phyloP scores from a whole-genome alignment of 768 basidiomycete species.

The Pulveroboletus sp. region DNA sequence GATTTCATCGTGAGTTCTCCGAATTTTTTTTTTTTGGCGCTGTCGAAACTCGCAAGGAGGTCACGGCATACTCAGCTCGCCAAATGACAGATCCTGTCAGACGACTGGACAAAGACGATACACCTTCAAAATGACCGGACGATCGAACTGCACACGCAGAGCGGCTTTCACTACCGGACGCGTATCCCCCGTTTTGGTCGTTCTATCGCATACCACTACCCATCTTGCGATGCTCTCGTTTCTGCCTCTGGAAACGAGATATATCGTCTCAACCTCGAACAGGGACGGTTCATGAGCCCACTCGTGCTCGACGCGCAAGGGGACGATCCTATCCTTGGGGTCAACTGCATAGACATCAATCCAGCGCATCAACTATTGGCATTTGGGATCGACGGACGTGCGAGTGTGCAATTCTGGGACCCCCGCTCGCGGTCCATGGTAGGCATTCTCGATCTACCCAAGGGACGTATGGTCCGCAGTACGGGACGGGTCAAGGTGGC shows the following conservation, averaged over 20 bases:
- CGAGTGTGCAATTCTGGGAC: constrained; percentile 95
- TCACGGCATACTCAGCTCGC: not conserved
- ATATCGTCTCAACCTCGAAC: constrained; percentile 91
- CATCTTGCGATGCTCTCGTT: constrained; percentile 87
- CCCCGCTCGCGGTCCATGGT: constrained; percentile 75
- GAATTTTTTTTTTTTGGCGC: not conserved
- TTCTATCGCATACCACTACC: constrained; percentile 86
- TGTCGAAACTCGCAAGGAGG: not conserved
- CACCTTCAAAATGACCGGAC: constrained; percentile 96
- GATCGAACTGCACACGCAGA: constrained; percentile 89
- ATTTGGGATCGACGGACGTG: constrained; percentile 84
- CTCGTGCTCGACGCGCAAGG: constrained; percentile 52
- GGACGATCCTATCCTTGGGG: constrained; percentile 64
- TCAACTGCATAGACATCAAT: constrained; percentile 91
- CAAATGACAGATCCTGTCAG: constrained; percentile 71
- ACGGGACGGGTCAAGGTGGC: constrained; percentile 29
- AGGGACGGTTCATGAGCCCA: constrained; percentile 88
- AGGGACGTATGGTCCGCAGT: constrained; percentile 43
- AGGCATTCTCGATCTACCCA: constrained; percentile 62
- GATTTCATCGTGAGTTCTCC: constrained; percentile 79
- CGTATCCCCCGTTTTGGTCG: constrained; percentile 95
- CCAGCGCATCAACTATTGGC: constrained; percentile 85
- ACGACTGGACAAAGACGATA: constrained; percentile 98
- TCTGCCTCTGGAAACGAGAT: constrained; percentile 83
- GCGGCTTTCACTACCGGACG: constrained; percentile 87